Conservation (phyloP, 306 rosid genomes). For the Castanopsis chinensis region DNA sequence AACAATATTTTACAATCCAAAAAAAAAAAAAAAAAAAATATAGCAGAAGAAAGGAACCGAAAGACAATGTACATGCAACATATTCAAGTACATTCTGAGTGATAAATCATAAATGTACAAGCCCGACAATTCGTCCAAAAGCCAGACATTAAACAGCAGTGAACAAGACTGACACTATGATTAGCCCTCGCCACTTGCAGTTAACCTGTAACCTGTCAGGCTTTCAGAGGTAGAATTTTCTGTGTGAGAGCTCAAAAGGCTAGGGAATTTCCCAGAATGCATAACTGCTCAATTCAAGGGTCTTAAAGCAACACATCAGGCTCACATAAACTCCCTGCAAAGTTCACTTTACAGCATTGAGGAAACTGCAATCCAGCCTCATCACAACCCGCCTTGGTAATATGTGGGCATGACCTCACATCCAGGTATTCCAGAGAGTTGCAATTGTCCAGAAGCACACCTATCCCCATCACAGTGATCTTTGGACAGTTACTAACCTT, state of each 20-base stretch:
- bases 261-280: not conserved
- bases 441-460: constrained; percentile 66
- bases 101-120: constrained; percentile 4
- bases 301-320: constrained; percentile 48
- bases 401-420: constrained; percentile 80
- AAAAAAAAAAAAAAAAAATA: not conserved
- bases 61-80: constrained; percentile 14
- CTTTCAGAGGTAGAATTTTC: not conserved
- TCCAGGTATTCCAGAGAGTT: constrained; percentile 65
- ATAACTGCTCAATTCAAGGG: constrained; percentile 12
- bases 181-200: not conserved
- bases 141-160: not conserved
- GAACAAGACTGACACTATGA: not conserved
- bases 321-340: constrained; percentile 61
- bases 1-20: not conserved
- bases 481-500: constrained; percentile 83
- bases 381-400: constrained; percentile 70
- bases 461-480: constrained; percentile 69
- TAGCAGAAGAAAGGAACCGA: not conserved
- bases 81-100: constrained; percentile 1
- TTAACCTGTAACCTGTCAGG: not conserved
- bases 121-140: not conserved
- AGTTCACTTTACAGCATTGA: constrained; percentile 68
- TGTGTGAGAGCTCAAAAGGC: not conserved
- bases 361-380: constrained; percentile 81